These are phyloP conservation scores for Auriculariales sp. DNA, from an alignment of 768 basidiomycete species.

Conservation along the genomic window DNA sequence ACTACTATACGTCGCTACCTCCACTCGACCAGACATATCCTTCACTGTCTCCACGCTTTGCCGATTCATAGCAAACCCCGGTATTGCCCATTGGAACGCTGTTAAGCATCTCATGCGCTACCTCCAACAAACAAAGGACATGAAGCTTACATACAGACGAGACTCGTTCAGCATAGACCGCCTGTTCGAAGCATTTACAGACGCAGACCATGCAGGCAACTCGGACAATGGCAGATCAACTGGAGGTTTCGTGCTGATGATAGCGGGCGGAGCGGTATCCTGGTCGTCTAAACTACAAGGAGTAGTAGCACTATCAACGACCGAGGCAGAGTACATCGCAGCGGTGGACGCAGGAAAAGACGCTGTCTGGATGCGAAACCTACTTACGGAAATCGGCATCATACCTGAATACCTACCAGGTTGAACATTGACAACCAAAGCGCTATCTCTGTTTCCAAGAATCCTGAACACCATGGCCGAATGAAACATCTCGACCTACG, in stretches of 20 bases:
- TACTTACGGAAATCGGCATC: too few species aligned
- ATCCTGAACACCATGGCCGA: background rate
- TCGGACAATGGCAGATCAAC: conserved; percentile 1
- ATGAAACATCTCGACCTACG: background rate
- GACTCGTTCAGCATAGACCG: background rate
- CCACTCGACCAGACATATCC: background rate
- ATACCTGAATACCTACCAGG: background rate
- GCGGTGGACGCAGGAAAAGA: conserved; percentile 1
- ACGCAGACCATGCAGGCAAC: conserved; percentile 5
- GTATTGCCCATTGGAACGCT: background rate
- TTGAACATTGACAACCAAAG: conserved; percentile 13
- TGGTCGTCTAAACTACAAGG: conserved; percentile 13
- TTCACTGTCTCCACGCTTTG: background rate
- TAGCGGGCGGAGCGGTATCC: conserved; percentile 6
- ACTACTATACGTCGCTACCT: background rate
- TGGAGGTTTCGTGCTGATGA: conserved; percentile 2
- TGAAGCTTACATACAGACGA: background rate
- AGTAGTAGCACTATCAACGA: conserved; percentile 10
- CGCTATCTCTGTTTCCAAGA: conserved; percentile 8
- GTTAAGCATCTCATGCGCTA: background rate
- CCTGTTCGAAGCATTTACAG: background rate
- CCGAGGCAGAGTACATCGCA: conserved; percentile 10
- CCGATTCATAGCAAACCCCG: background rate
- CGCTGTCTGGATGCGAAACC: conserved; percentile 4
- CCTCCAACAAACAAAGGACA: background rate